phyloP scores from a whole-genome alignment of 306 rosid genomes.

The Begonia peltatifolia region DNA sequence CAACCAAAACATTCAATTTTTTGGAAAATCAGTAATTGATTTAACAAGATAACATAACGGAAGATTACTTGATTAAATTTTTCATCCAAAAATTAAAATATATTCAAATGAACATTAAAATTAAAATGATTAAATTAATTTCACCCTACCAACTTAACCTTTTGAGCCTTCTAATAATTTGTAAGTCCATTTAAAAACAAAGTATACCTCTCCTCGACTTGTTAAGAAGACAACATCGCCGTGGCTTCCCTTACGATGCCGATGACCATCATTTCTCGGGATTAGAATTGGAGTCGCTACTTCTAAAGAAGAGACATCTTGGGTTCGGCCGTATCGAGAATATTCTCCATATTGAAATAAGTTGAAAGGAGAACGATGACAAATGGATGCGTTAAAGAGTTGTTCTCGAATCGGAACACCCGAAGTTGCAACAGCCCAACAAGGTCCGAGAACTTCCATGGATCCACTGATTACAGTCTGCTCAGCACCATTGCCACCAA shows the following conservation, averaged over 20 bases:
- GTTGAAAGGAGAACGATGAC: slow-evolving; percentile 75
- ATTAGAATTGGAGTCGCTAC: slow-evolving; percentile 93
- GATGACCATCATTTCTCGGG: slow-evolving; percentile 79
- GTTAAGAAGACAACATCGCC: slow-evolving; percentile 96
- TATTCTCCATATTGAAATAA: slow-evolving; percentile 83
- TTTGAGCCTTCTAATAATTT: too few relatives aligned
- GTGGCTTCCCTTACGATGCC: slow-evolving; percentile 92
- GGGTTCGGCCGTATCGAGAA: slow-evolving; percentile 45
- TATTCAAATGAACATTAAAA: too few relatives aligned
- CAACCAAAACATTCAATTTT: too few relatives aligned
- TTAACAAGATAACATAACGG: too few relatives aligned
- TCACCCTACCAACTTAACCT: too few relatives aligned
- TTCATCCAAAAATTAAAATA: too few relatives aligned
- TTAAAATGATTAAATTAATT: too few relatives aligned
- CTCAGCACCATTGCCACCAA: slow-evolving; percentile 97
- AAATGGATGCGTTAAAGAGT: slow-evolving; percentile 89
- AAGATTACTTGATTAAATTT: too few relatives aligned
- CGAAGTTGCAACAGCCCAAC: slow-evolving; percentile 99
- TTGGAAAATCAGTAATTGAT: too few relatives aligned
- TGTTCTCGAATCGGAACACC: slow-evolving; percentile 93
- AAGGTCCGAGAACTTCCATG: slow-evolving; percentile 92
- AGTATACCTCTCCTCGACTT: slow-evolving; percentile 82
- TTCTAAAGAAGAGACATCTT: slow-evolving; percentile 63
- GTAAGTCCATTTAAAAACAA: too few relatives aligned
- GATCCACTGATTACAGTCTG: slow-evolving; percentile 93